These are phyloP conservation scores for Aureobasidium sp. DNA, from an alignment of 2,329 filamentous ascomycete genomes.

Conservation along the genomic window DNA sequence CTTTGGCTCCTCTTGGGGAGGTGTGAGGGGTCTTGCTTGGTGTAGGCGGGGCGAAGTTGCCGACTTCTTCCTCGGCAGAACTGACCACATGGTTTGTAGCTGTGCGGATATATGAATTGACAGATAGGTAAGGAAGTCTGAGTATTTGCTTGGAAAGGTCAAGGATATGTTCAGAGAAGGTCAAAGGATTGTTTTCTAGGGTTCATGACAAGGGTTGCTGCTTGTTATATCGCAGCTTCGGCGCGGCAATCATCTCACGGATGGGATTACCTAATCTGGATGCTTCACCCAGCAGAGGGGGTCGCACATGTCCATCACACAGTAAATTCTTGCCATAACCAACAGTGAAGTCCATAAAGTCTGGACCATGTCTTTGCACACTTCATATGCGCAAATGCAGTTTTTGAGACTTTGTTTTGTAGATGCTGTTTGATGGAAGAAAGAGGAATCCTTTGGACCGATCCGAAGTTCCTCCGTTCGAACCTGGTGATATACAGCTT, in stretches of 20 bases:
- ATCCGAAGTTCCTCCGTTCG: not conserved
- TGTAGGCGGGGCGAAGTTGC: not conserved
- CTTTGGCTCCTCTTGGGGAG: not conserved
- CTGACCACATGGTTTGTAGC: not conserved
- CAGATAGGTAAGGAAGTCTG: not conserved
- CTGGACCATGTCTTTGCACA: not conserved
- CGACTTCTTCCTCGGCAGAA: slow-evolving; percentile 1
- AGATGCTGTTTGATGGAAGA: not conserved
- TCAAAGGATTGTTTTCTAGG: not conserved
- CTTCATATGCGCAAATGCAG: not conserved
- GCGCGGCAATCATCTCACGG: not conserved
- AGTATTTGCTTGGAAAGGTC: not conserved
- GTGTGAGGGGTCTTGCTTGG: not conserved
- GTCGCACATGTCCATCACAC: not conserved
- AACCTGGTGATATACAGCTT: not conserved
- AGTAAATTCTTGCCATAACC: not conserved
- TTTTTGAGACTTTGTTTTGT: not conserved
- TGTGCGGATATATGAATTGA: not conserved
- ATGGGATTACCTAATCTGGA: not conserved
- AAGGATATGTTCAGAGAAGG: not conserved
- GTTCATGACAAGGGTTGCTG: not conserved
- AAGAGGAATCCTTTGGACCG: not conserved
- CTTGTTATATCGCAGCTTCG: slow-evolving; percentile 3
- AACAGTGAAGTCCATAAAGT: not conserved
- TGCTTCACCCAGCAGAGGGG: not conserved